A percentile compares a stretch with the other conserved stretches of the same genome.
phyloP scores from a whole-genome alignment of 2,329 filamentous ascomycete genomes.

The Fusarium chuoi region DNA sequence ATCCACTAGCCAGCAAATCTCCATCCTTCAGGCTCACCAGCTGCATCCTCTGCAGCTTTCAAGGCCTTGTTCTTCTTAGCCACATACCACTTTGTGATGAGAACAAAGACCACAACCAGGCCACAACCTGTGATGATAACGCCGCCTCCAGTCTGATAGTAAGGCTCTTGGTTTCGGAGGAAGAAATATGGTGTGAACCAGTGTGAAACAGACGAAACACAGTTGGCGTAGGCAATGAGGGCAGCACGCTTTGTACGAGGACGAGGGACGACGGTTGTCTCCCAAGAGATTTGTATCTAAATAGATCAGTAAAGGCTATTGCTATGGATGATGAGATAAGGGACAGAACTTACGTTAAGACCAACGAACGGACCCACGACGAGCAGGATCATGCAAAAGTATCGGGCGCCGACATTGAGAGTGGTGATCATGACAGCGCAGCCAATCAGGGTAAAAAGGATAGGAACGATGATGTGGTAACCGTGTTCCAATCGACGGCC shows the following conservation, averaged over 20 bases:
- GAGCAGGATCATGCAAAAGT: constrained; percentile 55
- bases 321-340: fast-evolving
- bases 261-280: constrained; percentile 53
- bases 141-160: constrained; percentile 46
- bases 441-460: constrained; percentile 50
- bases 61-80: constrained; percentile 42
- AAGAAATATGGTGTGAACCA: constrained; percentile 57
- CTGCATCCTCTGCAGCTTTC: constrained; percentile 26
- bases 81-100: constrained; percentile 38
- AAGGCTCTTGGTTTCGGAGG: constrained; percentile 44
- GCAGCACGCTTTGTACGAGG: constrained; percentile 55
- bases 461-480: constrained; percentile 54
- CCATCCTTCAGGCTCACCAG: constrained; percentile 26
- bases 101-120: constrained; percentile 28
- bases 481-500: constrained; percentile 52
- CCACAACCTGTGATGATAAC: constrained; percentile 43
- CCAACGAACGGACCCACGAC: constrained; percentile 52
- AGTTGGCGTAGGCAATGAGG: constrained; percentile 56
- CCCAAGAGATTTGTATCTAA: constrained; percentile 52
- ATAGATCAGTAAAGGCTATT: no score
- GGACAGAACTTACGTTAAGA: constrained; percentile 45
- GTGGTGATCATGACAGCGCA: constrained; percentile 57
- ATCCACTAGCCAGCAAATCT: constrained; percentile 12
- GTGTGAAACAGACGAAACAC: constrained; percentile 52
- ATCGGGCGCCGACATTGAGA: constrained; percentile 53